Evolutionary conservation across 164 flowering plant species (phyloP).

Genomic region (Vitis rupestris): DNA sequence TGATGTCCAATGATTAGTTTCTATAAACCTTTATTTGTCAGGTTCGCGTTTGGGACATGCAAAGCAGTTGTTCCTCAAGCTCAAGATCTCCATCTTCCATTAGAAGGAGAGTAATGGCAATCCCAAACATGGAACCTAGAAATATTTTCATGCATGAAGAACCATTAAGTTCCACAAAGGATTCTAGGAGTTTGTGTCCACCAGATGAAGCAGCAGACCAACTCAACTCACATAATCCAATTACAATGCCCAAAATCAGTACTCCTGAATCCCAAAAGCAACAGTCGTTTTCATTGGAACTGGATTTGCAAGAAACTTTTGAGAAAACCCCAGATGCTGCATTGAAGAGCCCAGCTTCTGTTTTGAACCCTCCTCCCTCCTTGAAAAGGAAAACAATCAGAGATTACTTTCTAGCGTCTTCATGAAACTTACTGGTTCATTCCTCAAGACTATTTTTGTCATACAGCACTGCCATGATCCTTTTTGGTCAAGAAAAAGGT

Average conservation of each 20-base stretch:
- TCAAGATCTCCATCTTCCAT: constrained; percentile 48
- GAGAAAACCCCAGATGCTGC: constrained; percentile 47
- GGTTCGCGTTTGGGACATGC: constrained; percentile 59
- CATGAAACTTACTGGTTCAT: constrained; percentile 18
- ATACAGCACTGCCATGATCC: background rate
- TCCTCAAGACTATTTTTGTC: background rate
- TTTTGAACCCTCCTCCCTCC: constrained; percentile 74
- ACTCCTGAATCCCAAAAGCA: constrained; percentile 59
- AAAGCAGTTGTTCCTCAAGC: constrained; percentile 33
- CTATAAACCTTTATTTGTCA: constrained; percentile 17
- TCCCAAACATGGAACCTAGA: constrained; percentile 39
- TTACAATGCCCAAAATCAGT: constrained; percentile 30
- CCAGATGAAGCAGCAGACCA: constrained; percentile 13
- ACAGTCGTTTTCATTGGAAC: constrained; percentile 11
- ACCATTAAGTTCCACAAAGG: constrained; percentile 11
- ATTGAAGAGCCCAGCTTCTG: constrained; percentile 58
- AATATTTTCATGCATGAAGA: constrained; percentile 40
- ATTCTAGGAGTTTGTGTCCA: constrained; percentile 12
- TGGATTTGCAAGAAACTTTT: constrained; percentile 21
- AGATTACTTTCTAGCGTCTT: constrained; percentile 50
- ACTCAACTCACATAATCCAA: constrained; percentile 14
- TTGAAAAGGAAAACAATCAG: constrained; percentile 54
- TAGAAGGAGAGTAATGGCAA: constrained; percentile 66
- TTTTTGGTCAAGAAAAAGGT: background rate
- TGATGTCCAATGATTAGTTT: background rate